Conservation (phyloP, 2,329 filamentous ascomycete species). For the Thielaviopsis euricoi region DNA sequence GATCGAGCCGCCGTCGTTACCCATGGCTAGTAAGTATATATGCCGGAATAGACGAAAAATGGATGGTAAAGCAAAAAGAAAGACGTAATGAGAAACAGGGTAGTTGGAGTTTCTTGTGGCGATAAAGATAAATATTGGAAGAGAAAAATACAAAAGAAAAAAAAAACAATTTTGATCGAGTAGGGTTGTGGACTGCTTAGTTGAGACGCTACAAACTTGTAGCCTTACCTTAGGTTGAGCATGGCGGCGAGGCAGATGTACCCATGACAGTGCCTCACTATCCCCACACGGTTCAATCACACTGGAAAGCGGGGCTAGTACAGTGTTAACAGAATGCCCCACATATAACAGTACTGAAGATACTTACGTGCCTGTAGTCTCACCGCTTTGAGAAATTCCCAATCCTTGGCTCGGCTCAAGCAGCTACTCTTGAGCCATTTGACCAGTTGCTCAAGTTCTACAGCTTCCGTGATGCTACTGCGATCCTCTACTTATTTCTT, state of each 20-base stretch:
- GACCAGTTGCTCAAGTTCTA: neutral
- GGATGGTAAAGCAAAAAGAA: neutral
- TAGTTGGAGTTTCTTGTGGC: neutral
- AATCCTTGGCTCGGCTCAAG: neutral
- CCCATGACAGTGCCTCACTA: neutral
- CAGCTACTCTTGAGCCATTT: neutral
- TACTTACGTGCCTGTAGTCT: neutral
- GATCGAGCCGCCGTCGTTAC: conserved; percentile 95
- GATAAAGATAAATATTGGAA: neutral
- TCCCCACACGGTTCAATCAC: neutral
- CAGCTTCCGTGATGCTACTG: neutral
- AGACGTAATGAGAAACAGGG: neutral
- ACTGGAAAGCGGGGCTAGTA: neutral
- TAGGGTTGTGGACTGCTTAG: neutral
- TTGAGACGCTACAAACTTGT: neutral
- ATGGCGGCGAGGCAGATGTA: neutral
- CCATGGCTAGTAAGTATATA: conserved; percentile 46
- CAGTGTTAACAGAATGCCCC: neutral
- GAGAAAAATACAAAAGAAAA: neutral
- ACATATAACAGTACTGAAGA: neutral
- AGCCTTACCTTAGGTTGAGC: neutral
- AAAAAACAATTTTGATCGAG: neutral
- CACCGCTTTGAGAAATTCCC: neutral
- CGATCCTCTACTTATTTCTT: neutral
- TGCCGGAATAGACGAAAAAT: neutral